Evolutionary conservation across 2,329 filamentous ascomycete genomes (phyloP), one percentile per base, ranked within the genome.

Genomic region (Pleurostoma richardsiae): DNA sequence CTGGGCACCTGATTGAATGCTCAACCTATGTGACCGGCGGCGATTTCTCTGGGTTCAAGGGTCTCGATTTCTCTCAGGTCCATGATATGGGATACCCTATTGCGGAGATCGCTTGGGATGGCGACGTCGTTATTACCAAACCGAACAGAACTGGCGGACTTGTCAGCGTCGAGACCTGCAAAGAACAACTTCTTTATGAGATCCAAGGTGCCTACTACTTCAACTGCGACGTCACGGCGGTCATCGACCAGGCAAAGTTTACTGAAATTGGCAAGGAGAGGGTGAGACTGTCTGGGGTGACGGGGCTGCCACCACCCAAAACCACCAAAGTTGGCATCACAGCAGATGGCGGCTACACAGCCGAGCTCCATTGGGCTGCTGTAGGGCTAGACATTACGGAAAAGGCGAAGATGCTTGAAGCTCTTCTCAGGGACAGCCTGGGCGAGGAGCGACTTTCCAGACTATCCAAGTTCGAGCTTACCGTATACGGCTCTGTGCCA

Each of bases 201-300:
- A 65, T 69, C 40, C 64, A 67, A 47, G 65, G 66, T 4, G 62
- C 60, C 4, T 55, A 53, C 30, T 67, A 68, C 48, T 66, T 58
- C 49, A 57, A 56, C 50, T 59, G 54, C 30, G 62, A 65, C 52
- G 62, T 66, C 6, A 63, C 59, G 1, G 62, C 61, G 29, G 59
- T 47, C 44, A 56, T 56, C 30, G 49, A 42, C 46, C 77, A 82
- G 56, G 73, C 77, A 51, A 71, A 79, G 54, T 44, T 59, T 29
- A 10, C 8, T 19, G 5, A 33, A 26, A 27, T 29, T 27, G 62
- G 54, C 51, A 54, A 55, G 49, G 58, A 59, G 49, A 55, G 56
- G 11, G 63, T 67, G 10, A 54, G 52, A n/a, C 56, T 67, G 8
- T 56, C 55, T 3, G 62, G 64, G 4, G 59, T 67, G 48, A 63